Evolutionary conservation across 148 eudicot species (phyloP).

Genomic region (Camellia sinensis): DNA sequence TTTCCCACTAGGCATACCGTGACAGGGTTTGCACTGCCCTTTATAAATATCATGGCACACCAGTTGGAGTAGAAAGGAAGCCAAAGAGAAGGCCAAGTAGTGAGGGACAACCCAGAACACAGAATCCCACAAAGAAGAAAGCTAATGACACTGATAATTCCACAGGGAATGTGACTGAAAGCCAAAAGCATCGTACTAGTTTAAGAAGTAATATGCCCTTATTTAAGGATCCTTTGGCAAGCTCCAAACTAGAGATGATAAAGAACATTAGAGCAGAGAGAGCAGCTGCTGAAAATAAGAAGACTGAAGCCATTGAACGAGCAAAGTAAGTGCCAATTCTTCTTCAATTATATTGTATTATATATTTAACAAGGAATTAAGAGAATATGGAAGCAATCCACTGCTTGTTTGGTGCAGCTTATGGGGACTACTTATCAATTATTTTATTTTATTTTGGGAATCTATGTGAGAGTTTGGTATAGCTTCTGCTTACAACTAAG

Average conservation of each 20-base stretch:
- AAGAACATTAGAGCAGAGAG: constrained; percentile 66
- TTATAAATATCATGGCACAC: constrained; percentile 58
- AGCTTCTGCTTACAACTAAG: no score
- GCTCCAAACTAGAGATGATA: constrained; percentile 79
- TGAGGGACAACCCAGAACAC: constrained; percentile 32
- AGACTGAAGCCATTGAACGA: constrained; percentile 58
- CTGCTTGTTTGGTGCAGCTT: background rate
- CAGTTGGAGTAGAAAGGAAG: constrained; percentile 53
- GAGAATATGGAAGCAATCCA: background rate
- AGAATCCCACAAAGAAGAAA: constrained; percentile 36
- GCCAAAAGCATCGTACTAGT: constrained; percentile 30
- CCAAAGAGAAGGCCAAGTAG: constrained; percentile 42
- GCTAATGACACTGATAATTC: constrained; percentile 12
- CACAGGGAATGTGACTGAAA: constrained; percentile 19
- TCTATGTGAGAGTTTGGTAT: no score
- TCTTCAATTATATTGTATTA: background rate
- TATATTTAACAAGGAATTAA: background rate
- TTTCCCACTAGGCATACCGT: constrained; percentile 59
- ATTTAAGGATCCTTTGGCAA: constrained; percentile 81
- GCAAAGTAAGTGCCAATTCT: constrained; percentile 66
- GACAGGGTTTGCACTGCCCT: constrained; percentile 57
- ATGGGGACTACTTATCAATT: no score
- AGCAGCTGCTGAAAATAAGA: constrained; percentile 47
- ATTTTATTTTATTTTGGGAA: no score
- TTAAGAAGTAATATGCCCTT: constrained; percentile 38